phyloP scores from a whole-genome alignment of 192 early-diverging fungal genomes.

The Helicostylum pulchrum region DNA sequence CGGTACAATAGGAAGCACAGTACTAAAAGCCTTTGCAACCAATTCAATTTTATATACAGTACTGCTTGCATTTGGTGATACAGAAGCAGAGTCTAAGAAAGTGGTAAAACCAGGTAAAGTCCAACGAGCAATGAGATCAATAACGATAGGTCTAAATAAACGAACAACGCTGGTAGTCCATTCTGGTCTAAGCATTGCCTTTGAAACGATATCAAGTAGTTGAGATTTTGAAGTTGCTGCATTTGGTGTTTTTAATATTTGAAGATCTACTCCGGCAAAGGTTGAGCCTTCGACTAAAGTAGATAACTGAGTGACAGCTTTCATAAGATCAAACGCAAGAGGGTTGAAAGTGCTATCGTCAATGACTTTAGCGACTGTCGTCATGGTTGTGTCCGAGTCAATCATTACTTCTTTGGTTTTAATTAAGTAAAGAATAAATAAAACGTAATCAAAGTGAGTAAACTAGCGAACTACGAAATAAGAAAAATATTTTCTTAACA shows the following conservation, averaged over 20 bases:
- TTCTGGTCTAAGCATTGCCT: conserved; percentile 19
- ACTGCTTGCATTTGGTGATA: conserved; percentile 5
- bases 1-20: conserved; percentile 64
- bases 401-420: neutral
- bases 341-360: neutral
- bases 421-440: too few species aligned
- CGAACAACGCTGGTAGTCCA: conserved; percentile 39
- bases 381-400: conserved; percentile 1
- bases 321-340: conserved; percentile 18
- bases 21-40: conserved; percentile 54
- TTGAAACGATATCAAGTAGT: conserved; percentile 23
- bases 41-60: conserved; percentile 37
- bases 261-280: conserved; percentile 1
- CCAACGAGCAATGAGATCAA: conserved; percentile 84
- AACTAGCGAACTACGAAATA: too few species aligned
- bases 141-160: conserved; percentile 70
- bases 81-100: conserved; percentile 19
- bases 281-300: neutral
- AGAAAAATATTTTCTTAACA: too few species aligned
- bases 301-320: neutral
- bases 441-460: too few species aligned
- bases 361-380: too few species aligned
- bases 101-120: conserved; percentile 33
- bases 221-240: conserved; percentile 17
- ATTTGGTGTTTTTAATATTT: conserved; percentile 4